Base-by-base conservation (phyloP, 306 rosid genomes). In the Carpinus viminea region DNA sequence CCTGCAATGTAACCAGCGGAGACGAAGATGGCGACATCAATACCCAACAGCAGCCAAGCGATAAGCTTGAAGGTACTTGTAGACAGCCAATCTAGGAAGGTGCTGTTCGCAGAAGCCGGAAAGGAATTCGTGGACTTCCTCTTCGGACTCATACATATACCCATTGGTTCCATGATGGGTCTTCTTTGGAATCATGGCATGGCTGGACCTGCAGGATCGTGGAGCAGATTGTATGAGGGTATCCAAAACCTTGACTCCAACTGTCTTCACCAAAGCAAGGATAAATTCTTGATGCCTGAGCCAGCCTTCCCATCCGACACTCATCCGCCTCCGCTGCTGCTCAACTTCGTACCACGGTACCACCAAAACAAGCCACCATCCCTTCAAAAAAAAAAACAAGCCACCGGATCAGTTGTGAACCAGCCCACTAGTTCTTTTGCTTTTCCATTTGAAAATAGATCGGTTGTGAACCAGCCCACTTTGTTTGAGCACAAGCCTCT, bases 111-210 rank as follows among this genome's bases (percentile, higher is more conserved):
- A 17, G 71, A 66, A 28, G 15, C 28, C 3, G 50, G 71, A 18
- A 66, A 66, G 50, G 71, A 66, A 18, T 66, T 66, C 47, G 50
- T 66, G 28, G 71, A 66, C 71, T 66, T 66, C 16, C 71, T 66
- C 26, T 66, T 66, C 47, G 71, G 71, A 38, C 13, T 3, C 48
- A 0, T 38, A 3, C 50, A 38, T 13, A 5, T 38, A 38, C 71
- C 71, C 8, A 0, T 66, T 9, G 50, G 71, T 36, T 66, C 71
- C 13, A 66, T 38, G 1, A 66, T 38, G 3, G 50, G 50, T 17
- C 71, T 66, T 66, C 50, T 66, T 66, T 18, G 12, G 8, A 8
- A 8, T 36, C 18, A 38, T 38, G 71, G 20, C 48, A 1, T 66
- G 3, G 50, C 12, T 38, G 8, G 28, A 26, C 16, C 47, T n/a